These are phyloP conservation scores for Prunus dulcis DNA, from an alignment of 306 rosid genomes.

Conservation along the genomic window DNA sequence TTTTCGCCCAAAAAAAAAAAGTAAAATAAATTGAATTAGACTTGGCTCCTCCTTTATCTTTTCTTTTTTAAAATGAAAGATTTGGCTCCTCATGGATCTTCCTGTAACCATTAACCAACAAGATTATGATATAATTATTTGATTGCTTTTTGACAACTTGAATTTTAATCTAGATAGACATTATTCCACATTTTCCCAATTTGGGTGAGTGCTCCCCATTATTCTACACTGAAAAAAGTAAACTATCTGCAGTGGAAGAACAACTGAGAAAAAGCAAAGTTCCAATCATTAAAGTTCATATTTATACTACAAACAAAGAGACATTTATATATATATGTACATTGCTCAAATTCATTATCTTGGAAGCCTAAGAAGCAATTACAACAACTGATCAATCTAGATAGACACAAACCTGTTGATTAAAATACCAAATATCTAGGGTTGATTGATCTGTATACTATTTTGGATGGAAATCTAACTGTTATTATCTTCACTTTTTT, in stretches of 20 bases:
- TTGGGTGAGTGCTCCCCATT: neutral
- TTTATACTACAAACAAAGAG: neutral
- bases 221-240: neutral
- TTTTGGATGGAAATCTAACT: neutral
- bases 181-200: too few relatives aligned
- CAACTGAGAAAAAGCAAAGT: neutral
- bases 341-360: neutral
- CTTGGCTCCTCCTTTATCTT: too few relatives aligned
- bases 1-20: too few relatives aligned
- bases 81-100: too few relatives aligned
- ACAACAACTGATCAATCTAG: neutral
- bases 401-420: neutral
- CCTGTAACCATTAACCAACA: too few relatives aligned
- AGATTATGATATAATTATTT: too few relatives aligned
- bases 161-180: too few relatives aligned
- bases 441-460: neutral
- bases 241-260: neutral
- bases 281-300: neutral
- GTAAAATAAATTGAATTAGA: too few relatives aligned
- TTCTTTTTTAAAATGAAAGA: too few relatives aligned
- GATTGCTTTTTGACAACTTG: neutral
- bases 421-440: neutral
- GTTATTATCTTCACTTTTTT: neutral
- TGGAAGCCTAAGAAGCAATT: neutral
- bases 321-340: too few relatives aligned